Evolutionary conservation across 176 grass and related monocot genomes (phyloP).

Genomic region (Oryza meridionalis): DNA sequence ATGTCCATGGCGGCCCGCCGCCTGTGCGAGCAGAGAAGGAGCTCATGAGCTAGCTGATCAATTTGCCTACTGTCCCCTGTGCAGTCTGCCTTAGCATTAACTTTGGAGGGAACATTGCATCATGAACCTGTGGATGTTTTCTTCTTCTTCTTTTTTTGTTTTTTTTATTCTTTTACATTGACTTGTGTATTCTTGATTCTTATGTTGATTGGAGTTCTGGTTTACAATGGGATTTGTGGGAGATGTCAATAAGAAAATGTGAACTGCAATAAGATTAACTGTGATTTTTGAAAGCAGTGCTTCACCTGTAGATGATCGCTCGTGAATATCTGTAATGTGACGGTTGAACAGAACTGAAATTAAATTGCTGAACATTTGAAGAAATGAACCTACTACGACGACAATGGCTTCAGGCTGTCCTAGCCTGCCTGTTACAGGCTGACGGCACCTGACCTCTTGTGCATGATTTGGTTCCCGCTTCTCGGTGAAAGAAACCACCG

Average conservation of each 20-base stretch:
- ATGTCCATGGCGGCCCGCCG: conserved; percentile 27
- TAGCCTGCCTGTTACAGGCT: not conserved
- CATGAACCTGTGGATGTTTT: conserved; percentile 40
- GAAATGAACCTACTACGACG: not conserved
- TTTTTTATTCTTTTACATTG: conserved; percentile 17
- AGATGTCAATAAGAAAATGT: conserved; percentile 4
- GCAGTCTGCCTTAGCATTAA: conserved; percentile 49
- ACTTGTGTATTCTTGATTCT: conserved; percentile 52
- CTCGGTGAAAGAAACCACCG: no score
- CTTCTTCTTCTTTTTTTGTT: not conserved
- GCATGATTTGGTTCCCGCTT: not conserved
- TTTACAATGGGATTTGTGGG: conserved; percentile 27
- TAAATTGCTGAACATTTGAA: not conserved
- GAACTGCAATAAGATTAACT: not conserved
- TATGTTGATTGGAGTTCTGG: conserved; percentile 25
- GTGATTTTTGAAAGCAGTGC: conserved; percentile 40
- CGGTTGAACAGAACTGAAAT: not conserved
- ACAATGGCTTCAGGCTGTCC: not conserved
- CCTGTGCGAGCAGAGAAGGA: conserved; percentile 51
- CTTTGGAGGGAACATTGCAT: conserved; percentile 38
- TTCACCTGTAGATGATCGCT: conserved; percentile 22
- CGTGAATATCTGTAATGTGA: not conserved
- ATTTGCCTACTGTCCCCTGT: not conserved
- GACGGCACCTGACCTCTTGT: not conserved
- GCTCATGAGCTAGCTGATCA: conserved; percentile 50